Conservation (phyloP, 345 rosid species). For the Aethionema arabicum region DNA sequence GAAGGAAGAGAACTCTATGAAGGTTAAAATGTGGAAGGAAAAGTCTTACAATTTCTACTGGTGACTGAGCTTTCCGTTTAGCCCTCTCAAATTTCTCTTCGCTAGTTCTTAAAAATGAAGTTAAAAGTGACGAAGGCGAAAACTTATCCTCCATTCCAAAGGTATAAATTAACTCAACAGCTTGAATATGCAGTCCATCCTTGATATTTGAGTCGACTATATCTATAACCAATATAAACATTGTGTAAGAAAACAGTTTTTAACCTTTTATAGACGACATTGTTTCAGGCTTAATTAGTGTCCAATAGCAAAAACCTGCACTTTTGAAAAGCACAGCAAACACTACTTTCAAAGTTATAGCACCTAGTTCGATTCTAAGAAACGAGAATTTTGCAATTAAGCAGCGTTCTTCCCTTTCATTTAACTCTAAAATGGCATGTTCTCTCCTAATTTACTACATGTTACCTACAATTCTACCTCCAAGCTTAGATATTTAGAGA, state of each 20-base stretch:
- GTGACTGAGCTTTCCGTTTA: constrained; percentile 42
- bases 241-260: constrained; percentile 7
- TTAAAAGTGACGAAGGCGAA: constrained; percentile 53
- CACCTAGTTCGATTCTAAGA: constrained; percentile 9
- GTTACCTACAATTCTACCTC: constrained; percentile 11
- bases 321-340: not conserved
- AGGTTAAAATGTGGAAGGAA: constrained; percentile 12
- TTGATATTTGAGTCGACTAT: constrained; percentile 51
- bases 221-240: constrained; percentile 41
- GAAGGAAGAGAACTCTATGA: not conserved
- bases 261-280: not conserved
- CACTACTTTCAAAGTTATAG: not conserved
- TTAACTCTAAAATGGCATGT: not conserved
- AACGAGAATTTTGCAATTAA: not conserved
- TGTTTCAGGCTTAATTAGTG: not conserved
- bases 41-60: constrained; percentile 40
- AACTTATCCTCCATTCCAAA: constrained; percentile 61
- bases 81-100: constrained; percentile 50
- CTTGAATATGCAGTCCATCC: constrained; percentile 55
- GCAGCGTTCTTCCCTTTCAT: not conserved
- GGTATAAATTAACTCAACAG: constrained; percentile 54
- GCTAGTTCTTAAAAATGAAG: constrained; percentile 46
- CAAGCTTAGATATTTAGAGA: not conserved
- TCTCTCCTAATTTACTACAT: constrained; percentile 1
- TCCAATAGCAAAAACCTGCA: constrained; percentile 5